Evolutionary conservation across 2,329 filamentous ascomycete species (phyloP), one percentile per base, ranked within the genome.

Genomic region (Colletotrichum salicis): DNA sequence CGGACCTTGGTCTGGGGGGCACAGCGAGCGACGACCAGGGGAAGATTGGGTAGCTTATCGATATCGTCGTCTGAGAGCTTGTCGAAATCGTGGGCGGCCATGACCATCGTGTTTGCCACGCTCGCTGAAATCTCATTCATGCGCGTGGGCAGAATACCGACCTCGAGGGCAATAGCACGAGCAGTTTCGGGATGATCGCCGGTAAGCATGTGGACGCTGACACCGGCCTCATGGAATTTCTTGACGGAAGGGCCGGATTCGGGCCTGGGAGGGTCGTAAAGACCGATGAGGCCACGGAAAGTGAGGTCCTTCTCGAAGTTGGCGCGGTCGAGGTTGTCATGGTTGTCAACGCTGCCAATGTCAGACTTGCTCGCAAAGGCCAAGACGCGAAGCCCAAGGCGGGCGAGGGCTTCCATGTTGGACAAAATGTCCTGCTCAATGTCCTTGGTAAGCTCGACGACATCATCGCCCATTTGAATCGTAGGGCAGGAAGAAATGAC

Each of bases 201-300:
- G 22, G 91, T 93, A n/a, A 92, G 84, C 90, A 92, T 92, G 77
- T 92, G 90, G 13, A 92, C 90, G 67, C 86, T 86, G 64, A 92
- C 88, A 29, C 90, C 90, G 45, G 90, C 90, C 67, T 86, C 83
- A 72, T 90, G 88, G 75, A 89, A 92, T 64, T 83, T 82, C 29
- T 82, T 79, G 56, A 92, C 89, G 0, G 89, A 88, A 1, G 84
- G 87, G 1, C 86, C 88, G 4, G 91, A 91, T 77, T 93, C 92
- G 0, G 88, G 85, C 1, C 92, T 91, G 73, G 92, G 92, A 4
- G 92, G 92, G 71, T 94, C 92, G 74, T 93, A 93, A n/a, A 94
- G 85, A 61, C 91, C 92, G 72, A 93, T 88, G 12, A 94, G 84
- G 1, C 93, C 93, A 41, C 90, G 86, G 82, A 93, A 93, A 55